Conservation (phyloP, 192 early-diverging fungal species). For the Linnemannia exigua region DNA sequence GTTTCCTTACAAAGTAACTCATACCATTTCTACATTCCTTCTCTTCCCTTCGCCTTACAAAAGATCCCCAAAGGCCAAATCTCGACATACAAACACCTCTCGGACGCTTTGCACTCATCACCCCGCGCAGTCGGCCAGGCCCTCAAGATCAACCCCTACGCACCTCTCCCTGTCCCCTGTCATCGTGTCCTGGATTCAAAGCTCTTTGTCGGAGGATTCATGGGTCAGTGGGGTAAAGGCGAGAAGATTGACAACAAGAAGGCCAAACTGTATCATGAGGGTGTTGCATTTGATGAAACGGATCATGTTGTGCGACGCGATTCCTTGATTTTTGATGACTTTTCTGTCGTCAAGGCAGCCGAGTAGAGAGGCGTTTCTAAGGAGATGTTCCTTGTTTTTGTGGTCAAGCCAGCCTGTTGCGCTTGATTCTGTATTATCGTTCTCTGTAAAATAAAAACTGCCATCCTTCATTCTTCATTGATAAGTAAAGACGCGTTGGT, state of each 20-base stretch:
- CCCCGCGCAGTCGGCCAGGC: conserved; percentile 80
- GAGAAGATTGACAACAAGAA: conserved; percentile 75
- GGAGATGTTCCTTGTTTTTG: background rate
- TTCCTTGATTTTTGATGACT: conserved; percentile 65
- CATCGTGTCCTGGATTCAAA: conserved; percentile 77
- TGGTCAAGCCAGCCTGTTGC: background rate
- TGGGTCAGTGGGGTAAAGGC: conserved; percentile 72
- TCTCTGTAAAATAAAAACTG: too few relatives aligned
- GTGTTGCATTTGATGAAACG: conserved; percentile 70
- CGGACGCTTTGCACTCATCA: conserved; percentile 69
- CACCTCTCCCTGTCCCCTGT: conserved; percentile 78
- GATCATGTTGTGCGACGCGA: conserved; percentile 63
- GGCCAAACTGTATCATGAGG: conserved; percentile 76
- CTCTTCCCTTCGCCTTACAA: background rate
- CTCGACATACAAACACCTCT: conserved; percentile 77
- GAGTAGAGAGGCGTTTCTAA: background rate
- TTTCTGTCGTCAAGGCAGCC: conserved; percentile 22
- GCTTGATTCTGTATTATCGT: too few relatives aligned
- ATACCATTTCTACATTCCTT: background rate
- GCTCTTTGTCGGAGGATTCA: conserved; percentile 78
- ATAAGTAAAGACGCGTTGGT: too few relatives aligned
- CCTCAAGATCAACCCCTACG: conserved; percentile 76
- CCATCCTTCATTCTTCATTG: too few relatives aligned
- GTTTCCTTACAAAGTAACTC: background rate
- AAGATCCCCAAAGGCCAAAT: conserved; percentile 72